Base-by-base conservation (phyloP, 148 eudicot genomes). In the Chenopodium suecicum region DNA sequence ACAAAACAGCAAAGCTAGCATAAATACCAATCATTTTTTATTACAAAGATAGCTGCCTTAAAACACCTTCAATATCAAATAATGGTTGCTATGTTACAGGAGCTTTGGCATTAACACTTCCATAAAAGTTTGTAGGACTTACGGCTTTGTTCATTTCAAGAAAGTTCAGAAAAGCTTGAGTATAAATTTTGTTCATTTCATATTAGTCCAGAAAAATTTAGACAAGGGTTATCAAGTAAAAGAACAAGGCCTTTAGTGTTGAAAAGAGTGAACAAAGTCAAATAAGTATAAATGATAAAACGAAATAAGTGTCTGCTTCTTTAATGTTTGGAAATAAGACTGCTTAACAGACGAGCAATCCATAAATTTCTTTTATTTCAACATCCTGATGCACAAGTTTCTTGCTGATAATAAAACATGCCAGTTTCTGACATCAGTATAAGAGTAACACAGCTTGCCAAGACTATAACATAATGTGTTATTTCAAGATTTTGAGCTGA, bases 1-100 rank as follows among this genome's bases (percentile, higher is more conserved):
- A 70, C 34, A 69, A 41, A 69, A 32, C 22, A 34, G 10, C 3
- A 69, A 69, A 69, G 16, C 70, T 70, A 70, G 74, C 74, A 70
- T 41, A 56, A 56, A 2, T 56, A 56, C 20, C 62, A 56, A 58
- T 19, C 16, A 50, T 50, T 10, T 12, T 48, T 50, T 50, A 34
- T 50, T 2, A 50, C 73, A 32, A 69, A 31, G 41, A 65, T 10
- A 23, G 37, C 34, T 67, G 70, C 29, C 3, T 3, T 13, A 4
- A 31, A 34, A 27, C 34, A 20, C 23, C 54, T 50, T 12, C 11
- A 48, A 48, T 48, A 48, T 48, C 14, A 50, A 12, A 11, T 50
- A 50, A 50, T 10, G 54, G 54, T 2, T 50, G 54, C 14, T 50
- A 50, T 50, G 54, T 29, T 69, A 31, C 73, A 16, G 73, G 46